These are phyloP conservation scores for Xylariomycetidae sp. DNA, from an alignment of 2,329 filamentous ascomycete species.

Conservation along the genomic window DNA sequence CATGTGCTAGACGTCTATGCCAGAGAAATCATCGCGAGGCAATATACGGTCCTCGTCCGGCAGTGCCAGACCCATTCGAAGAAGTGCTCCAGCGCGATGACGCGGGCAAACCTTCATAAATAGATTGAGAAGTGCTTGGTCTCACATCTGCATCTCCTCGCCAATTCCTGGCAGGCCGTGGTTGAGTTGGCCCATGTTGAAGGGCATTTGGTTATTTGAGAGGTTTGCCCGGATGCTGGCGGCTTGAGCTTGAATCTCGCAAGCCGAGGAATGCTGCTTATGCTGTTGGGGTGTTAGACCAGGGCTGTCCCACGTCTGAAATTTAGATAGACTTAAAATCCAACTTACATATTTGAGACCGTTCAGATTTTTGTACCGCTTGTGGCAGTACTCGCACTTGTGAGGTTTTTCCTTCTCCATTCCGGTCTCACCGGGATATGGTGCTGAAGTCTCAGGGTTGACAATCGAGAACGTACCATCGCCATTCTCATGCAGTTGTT, in stretches of 20 bases:
- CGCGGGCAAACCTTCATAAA: too few species aligned
- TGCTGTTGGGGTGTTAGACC: constrained; percentile 41
- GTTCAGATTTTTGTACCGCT: constrained; percentile 98
- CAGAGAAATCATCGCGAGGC: constrained; percentile 17
- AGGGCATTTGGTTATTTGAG: constrained; percentile 24
- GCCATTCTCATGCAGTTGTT: constrained; percentile 92
- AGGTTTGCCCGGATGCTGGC: constrained; percentile 36
- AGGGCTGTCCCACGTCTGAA: constrained; percentile 16
- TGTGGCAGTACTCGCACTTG: constrained; percentile 93
- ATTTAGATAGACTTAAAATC: neutral
- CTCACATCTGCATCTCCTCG: constrained; percentile 42
- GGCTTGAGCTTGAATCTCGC: constrained; percentile 72
- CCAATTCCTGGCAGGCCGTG: constrained; percentile 51
- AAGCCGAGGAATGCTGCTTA: constrained; percentile 80
- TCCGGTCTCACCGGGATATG: constrained; percentile 93
- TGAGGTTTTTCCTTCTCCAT: constrained; percentile 99
- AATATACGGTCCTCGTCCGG: too few species aligned
- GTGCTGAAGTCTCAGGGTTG: constrained; percentile 88
- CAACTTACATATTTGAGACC: constrained; percentile 86
- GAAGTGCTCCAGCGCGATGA: too few species aligned
- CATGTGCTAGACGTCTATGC: constrained; percentile 24
- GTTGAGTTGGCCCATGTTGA: constrained; percentile 23
- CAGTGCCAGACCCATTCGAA: too few species aligned
- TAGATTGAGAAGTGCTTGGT: too few species aligned
- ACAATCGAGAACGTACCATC: constrained; percentile 98